Conservation (phyloP, 805 yeast genomes). For the Starmerella asiatica region DNA sequence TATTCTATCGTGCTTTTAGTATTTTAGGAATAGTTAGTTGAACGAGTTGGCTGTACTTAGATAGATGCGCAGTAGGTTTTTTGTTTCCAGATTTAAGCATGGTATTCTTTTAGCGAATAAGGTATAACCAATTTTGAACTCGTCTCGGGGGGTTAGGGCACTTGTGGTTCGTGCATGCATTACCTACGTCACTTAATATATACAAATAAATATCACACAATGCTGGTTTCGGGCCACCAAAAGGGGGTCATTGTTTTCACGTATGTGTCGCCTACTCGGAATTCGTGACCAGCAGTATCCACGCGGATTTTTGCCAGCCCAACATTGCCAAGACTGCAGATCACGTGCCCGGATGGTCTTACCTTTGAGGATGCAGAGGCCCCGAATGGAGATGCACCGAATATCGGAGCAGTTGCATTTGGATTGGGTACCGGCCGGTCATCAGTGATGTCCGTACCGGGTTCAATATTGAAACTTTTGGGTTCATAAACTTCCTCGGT, state of each 20-base stretch:
- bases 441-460: conserved; percentile 13
- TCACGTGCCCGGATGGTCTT: conserved; percentile 46
- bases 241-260: conserved; percentile 47
- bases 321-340: conserved; percentile 41
- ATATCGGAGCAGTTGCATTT: conserved; percentile 4
- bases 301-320: conserved; percentile 53
- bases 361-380: conserved; percentile 5
- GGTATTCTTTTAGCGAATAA: too few relatives aligned
- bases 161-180: not conserved
- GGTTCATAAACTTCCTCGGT: conserved; percentile 16
- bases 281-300: conserved; percentile 25
- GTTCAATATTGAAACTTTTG: conserved; percentile 2
- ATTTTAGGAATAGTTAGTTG: too few relatives aligned
- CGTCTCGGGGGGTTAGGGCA: not conserved
- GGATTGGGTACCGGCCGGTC: conserved; percentile 15
- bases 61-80: too few relatives aligned
- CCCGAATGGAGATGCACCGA: conserved; percentile 17
- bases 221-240: conserved; percentile 58
- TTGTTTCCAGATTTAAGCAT: too few relatives aligned
- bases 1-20: too few relatives aligned
- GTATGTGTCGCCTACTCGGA: conserved; percentile 25
- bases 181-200: not conserved
- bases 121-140: too few relatives aligned
- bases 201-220: too few relatives aligned
- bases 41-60: too few relatives aligned